Conservation (phyloP, 768 basidiomycete genomes). For the Fomitopsis serialis region DNA sequence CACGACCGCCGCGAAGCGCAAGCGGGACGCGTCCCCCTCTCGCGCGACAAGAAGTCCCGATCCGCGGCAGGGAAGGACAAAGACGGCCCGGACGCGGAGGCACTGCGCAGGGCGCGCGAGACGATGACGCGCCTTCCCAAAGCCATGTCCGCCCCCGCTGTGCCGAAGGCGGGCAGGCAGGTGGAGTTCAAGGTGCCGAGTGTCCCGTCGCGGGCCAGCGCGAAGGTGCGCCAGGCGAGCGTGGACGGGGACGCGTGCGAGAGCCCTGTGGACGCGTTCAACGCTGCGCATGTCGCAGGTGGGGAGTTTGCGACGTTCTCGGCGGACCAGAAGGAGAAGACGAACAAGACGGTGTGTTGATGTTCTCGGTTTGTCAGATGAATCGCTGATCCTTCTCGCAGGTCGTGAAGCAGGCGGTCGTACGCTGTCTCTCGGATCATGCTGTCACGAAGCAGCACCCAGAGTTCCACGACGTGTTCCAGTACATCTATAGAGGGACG, state of each 20-base stretch:
- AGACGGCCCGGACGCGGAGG: conserved; percentile 23
- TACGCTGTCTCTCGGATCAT: conserved; percentile 24
- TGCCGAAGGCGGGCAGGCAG: conserved; percentile 4
- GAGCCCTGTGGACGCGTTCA: not conserved
- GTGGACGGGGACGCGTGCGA: conserved; percentile 10
- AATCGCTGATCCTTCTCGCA: conserved; percentile 6
- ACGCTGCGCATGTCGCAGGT: not conserved
- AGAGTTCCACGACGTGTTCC: conserved; percentile 37
- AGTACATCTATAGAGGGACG: conserved; percentile 34
- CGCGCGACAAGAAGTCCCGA: conserved; percentile 16
- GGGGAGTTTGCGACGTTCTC: conserved; percentile 11
- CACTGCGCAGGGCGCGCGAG: conserved; percentile 29
- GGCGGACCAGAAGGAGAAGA: conserved; percentile 44
- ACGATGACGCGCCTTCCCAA: conserved; percentile 35
- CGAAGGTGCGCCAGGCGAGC: not conserved
- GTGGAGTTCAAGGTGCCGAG: conserved; percentile 21
- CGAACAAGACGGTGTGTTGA: conserved; percentile 51
- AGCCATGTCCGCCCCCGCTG: conserved; percentile 6
- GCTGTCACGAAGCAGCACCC: conserved; percentile 31
- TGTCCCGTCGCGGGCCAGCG: conserved; percentile 11
- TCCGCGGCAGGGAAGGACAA: conserved; percentile 13
- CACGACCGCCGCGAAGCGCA: conserved; percentile 20
- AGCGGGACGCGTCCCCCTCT: conserved; percentile 15
- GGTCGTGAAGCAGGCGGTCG: conserved; percentile 37
- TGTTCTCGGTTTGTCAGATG: not conserved